Base-by-base conservation (phyloP, 2,329 filamentous ascomycete genomes). In the Aquanectria penicillioides region DNA sequence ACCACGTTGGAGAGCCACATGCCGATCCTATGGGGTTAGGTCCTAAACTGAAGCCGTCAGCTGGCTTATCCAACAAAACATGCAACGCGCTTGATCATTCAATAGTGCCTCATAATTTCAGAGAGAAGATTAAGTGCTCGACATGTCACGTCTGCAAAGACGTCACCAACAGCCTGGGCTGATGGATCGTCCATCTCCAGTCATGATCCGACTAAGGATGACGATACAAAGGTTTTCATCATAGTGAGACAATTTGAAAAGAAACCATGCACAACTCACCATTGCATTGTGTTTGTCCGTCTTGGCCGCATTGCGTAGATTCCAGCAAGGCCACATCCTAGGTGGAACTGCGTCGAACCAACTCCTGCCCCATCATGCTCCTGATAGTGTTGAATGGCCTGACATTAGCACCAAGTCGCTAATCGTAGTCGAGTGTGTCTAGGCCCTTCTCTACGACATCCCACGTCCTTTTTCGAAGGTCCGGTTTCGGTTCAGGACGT, bases 221-320 rank as follows among this genome's bases (percentile, higher is more conserved):
- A 96, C 92, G 90, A 93, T 94, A 93, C 68, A 62, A 80, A 85
- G 77, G 76, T 82, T 93, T 88, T 95, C 93, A 94, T 96, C 93
- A 94, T 90, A 59, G 61, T 62, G 58, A 59, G 63, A 46, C 13
- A 23, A 48, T n/a, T 28, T 15, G 6, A 40, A 51, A 26, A 38
- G 26, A 51, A 36, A 38, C 5, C 17, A 44, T 43, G 40, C 20
- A 4, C 5, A 40, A 62, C 63, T 61, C 58, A 69, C 67, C 47
- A 13, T 12, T 11, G 17, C 20, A 9, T n/a, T 52, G 18, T 9
- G 23, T 51, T 28, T 13, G 11, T 68, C 17, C 18, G 41, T 10
- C 17, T 6, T 29, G 11, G 10, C 28, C 17, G 20, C 40, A 7
- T 38, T 20, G 29, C n/a, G 29, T 18, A 13, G n/a, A 12, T 13